phyloP scores from a whole-genome alignment of 2,329 filamentous ascomycete species.

The Talaromyces atroroseus region DNA sequence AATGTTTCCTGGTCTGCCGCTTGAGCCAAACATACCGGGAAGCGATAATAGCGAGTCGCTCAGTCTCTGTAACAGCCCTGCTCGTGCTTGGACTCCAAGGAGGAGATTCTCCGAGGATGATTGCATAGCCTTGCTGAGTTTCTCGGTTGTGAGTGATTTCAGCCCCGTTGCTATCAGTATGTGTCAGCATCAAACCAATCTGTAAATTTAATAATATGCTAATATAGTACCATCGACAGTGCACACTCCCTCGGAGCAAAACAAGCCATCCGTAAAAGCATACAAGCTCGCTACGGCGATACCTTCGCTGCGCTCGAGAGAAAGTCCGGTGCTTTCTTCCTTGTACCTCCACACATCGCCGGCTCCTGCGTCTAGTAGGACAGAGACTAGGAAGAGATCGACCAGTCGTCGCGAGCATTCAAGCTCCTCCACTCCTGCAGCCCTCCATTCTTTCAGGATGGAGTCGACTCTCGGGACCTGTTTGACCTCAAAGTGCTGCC shows the following conservation, averaged over 20 bases:
- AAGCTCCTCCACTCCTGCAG: constrained; percentile 31
- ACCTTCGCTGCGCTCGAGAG: constrained; percentile 45
- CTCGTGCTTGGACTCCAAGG: background rate
- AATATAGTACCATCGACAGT: too few relatives aligned
- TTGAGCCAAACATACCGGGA: background rate
- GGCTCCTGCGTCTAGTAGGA: constrained; percentile 46
- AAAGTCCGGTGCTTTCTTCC: background rate
- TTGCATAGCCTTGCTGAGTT: too few relatives aligned
- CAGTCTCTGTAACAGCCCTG: background rate
- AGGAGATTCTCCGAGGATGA: too few relatives aligned
- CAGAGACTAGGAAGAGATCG: constrained; percentile 58
- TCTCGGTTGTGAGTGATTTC: too few relatives aligned
- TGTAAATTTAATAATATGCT: too few relatives aligned
- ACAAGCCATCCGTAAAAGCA: constrained; percentile 40
- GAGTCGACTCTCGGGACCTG: constrained; percentile 44
- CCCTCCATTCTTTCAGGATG: constrained; percentile 43
- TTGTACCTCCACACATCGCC: constrained; percentile 5
- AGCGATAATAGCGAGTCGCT: too few relatives aligned
- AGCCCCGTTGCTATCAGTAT: too few relatives aligned
- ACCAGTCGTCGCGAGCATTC: constrained; percentile 52
- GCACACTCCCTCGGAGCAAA: background rate
- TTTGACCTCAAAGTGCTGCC: constrained; percentile 59
- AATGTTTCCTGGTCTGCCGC: background rate
- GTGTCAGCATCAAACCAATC: too few relatives aligned
- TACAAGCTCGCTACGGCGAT: constrained; percentile 48